Conservation (phyloP, 148 eudicot species). For the Rhododendron molle region DNA sequence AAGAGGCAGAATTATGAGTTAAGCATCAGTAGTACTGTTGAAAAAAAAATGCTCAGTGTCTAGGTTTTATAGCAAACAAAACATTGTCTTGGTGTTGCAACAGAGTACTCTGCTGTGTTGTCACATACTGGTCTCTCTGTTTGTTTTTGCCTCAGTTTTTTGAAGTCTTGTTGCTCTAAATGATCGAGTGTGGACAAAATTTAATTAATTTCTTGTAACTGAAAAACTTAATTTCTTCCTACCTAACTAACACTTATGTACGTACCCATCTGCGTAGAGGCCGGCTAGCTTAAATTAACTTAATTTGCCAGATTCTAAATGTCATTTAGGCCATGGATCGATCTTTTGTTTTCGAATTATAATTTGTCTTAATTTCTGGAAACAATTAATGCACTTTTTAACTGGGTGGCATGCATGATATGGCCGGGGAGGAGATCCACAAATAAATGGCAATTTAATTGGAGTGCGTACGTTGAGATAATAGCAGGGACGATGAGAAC, state of each 20-base stretch:
- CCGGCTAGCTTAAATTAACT: background rate
- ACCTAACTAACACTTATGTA: background rate
- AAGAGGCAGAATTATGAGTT: background rate
- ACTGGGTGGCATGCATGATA: background rate
- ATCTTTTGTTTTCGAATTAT: background rate
- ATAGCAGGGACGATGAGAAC: background rate
- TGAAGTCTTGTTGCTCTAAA: slow-evolving; percentile 1
- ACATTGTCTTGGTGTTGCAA: background rate
- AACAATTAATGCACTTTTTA: background rate
- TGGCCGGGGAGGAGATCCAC: background rate
- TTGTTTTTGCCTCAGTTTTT: background rate
- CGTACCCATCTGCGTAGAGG: background rate
- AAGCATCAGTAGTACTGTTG: background rate
- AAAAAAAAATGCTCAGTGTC: background rate
- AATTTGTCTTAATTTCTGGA: background rate
- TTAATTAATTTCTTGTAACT: background rate
- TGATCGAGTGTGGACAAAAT: slow-evolving; percentile 7
- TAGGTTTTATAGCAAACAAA: background rate
- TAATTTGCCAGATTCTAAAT: background rate
- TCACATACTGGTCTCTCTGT: background rate
- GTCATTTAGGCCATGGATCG: background rate
- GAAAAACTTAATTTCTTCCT: background rate
- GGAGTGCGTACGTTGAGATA: background rate
- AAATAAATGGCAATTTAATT: background rate
- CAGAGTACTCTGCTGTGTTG: background rate